phyloP scores from a whole-genome alignment of 129 eudicot genomes.

The Saussurea involucrata region DNA sequence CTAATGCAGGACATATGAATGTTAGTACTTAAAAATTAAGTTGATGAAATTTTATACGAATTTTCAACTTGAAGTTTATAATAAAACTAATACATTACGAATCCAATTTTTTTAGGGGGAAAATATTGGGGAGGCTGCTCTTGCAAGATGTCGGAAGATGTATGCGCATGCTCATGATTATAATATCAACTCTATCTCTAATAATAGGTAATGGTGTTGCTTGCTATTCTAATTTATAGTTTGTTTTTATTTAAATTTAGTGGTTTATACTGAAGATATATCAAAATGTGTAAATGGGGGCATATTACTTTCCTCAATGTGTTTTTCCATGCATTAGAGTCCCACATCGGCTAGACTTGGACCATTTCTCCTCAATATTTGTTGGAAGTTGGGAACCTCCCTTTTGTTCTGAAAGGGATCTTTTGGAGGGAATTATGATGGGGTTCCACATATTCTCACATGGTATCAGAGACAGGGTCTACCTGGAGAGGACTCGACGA shows the following conservation, averaged over 20 bases:
- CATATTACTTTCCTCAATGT: not conserved
- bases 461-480: not conserved
- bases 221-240: not conserved
- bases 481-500: not conserved
- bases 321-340: not conserved
- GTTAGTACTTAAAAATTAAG: slow-evolving; percentile 23
- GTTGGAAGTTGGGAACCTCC: not conserved
- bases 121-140: slow-evolving; percentile 35
- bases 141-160: slow-evolving; percentile 74
- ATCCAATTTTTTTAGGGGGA: slow-evolving; percentile 37
- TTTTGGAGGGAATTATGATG: not conserved
- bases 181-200: slow-evolving; percentile 73
- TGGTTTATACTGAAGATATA: not conserved
- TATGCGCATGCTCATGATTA: slow-evolving; percentile 92
- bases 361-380: not conserved
- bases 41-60: slow-evolving; percentile 6
- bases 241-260: not conserved
- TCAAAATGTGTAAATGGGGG: not conserved
- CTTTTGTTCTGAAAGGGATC: not conserved
- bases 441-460: not conserved
- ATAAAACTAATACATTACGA: slow-evolving; percentile 1
- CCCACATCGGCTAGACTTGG: not conserved
- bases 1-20: slow-evolving; percentile 27
- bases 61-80: not conserved
- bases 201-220: slow-evolving; percentile 53